Conservation (phyloP, 116 monocot species). For the Cymodocea nodosa region DNA sequence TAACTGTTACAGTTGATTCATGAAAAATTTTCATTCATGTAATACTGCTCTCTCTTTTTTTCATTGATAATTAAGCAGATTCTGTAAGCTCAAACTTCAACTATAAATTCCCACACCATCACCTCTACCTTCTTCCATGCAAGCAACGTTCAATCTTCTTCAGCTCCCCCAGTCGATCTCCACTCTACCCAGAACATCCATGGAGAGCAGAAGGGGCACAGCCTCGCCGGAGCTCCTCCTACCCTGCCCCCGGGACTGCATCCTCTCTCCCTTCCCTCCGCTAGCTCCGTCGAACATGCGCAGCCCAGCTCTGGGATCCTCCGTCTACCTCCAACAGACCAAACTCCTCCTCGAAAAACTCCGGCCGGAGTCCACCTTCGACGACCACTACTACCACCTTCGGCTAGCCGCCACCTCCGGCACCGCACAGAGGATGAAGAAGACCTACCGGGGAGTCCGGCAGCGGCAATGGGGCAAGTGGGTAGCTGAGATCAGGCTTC, state of each 20-base stretch:
- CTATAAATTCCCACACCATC: too few species aligned
- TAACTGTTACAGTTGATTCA: too few species aligned
- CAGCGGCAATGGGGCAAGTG: constrained; percentile 87
- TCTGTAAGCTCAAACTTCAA: too few species aligned
- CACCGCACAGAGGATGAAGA: background rate
- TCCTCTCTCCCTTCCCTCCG: background rate
- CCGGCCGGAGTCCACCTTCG: background rate
- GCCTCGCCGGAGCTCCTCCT: too few species aligned
- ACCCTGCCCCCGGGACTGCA: background rate
- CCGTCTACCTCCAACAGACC: constrained; percentile 5
- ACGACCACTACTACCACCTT: background rate
- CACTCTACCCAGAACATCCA: too few species aligned
- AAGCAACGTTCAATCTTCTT: too few species aligned
- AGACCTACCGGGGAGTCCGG: constrained; percentile 54
- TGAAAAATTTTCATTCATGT: too few species aligned
- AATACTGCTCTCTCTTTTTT: too few species aligned
- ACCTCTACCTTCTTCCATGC: too few species aligned
- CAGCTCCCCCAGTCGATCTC: too few species aligned
- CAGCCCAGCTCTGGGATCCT: background rate
- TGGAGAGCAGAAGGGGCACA: too few species aligned
- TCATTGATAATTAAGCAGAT: too few species aligned
- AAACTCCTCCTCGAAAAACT: constrained; percentile 1
- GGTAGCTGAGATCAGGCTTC: constrained; percentile 80
- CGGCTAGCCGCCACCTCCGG: background rate
- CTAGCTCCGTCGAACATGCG: background rate